phyloP scores from a whole-genome alignment of 257 asterid genomes.

The Solanum paucissectum region DNA sequence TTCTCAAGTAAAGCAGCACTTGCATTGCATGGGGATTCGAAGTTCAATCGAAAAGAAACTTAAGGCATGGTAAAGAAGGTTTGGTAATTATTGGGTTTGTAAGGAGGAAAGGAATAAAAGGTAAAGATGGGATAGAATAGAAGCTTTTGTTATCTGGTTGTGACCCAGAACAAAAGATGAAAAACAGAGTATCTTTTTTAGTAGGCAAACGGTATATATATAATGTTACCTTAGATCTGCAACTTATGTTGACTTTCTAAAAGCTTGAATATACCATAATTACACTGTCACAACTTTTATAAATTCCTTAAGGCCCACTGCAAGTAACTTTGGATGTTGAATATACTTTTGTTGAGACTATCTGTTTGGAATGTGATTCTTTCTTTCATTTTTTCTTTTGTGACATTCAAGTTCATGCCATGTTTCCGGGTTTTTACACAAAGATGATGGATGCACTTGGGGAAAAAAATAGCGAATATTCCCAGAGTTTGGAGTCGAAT shows the following conservation, averaged over 20 bases:
- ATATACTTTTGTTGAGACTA: slow-evolving; percentile 18
- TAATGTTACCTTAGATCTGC: slow-evolving; percentile 47
- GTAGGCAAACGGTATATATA: slow-evolving; percentile 50
- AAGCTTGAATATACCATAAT: slow-evolving; percentile 53
- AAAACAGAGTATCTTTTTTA: slow-evolving; percentile 25
- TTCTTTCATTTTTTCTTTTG: slow-evolving; percentile 2
- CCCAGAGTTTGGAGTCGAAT: not conserved
- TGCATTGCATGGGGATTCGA: slow-evolving; percentile 52
- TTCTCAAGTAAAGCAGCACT: slow-evolving; percentile 17
- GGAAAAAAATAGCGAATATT: not conserved
- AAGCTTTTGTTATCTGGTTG: slow-evolving; percentile 59
- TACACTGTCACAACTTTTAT: slow-evolving; percentile 16
- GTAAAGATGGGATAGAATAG: slow-evolving; percentile 40
- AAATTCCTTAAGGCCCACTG: slow-evolving; percentile 25
- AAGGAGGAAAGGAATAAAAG: slow-evolving; percentile 44
- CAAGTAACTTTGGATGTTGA: slow-evolving; percentile 8
- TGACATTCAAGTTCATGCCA: not conserved
- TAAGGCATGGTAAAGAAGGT: slow-evolving; percentile 45
- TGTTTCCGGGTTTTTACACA: not conserved
- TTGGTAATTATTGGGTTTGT: slow-evolving; percentile 36
- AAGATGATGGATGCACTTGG: not conserved
- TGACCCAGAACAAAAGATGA: slow-evolving; percentile 29
- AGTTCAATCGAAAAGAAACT: slow-evolving; percentile 30
- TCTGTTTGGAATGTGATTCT: slow-evolving; percentile 5
- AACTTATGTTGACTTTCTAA: slow-evolving; percentile 37